phyloP scores from a whole-genome alignment of 257 asterid genomes.

The Capsicum rhomboideum region DNA sequence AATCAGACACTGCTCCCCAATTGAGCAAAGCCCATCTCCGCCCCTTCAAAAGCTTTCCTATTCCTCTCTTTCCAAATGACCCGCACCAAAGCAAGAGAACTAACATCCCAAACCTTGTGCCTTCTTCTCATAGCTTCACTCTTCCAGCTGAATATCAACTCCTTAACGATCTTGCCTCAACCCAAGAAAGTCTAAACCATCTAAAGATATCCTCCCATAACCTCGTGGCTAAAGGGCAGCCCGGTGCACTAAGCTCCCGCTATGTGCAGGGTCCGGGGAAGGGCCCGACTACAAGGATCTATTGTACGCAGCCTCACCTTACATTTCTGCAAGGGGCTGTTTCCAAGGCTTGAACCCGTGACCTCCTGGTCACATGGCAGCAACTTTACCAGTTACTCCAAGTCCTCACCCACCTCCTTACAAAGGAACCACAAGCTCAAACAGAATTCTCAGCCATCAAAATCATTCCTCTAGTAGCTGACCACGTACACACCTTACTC shows the following conservation, averaged over 20 bases:
- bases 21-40: background rate
- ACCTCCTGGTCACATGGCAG: too few relatives aligned
- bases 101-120: background rate
- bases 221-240: background rate
- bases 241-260: too few relatives aligned
- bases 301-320: too few relatives aligned
- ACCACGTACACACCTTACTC: background rate
- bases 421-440: background rate
- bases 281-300: too few relatives aligned
- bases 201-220: background rate
- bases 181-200: background rate
- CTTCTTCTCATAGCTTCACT: background rate
- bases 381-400: too few relatives aligned
- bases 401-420: background rate
- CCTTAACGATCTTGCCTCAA: background rate
- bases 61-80: background rate
- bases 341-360: too few relatives aligned
- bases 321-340: too few relatives aligned
- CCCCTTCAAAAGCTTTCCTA: background rate
- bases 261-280: too few relatives aligned
- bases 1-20: background rate
- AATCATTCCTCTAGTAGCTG: background rate
- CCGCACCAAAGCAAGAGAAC: background rate
- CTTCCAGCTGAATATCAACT: background rate
- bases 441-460: background rate